Evolutionary conservation across 2,329 filamentous ascomycete species (phyloP).

Genomic region (Aspergillus ochraceus): DNA sequence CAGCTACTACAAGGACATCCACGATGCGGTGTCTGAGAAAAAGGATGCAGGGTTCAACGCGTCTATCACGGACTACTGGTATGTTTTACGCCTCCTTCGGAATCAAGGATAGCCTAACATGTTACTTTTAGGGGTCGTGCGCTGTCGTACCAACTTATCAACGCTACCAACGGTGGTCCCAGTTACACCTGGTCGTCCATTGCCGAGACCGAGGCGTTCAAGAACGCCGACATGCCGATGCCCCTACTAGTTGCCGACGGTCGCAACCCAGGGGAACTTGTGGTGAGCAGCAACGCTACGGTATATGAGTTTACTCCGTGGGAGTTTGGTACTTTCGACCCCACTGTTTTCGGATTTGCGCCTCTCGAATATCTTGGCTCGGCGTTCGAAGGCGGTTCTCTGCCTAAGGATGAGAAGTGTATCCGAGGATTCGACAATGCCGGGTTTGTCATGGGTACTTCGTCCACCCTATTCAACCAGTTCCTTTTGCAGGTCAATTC

Average conservation of each 20-base stretch:
- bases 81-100: conserved; percentile 9
- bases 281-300: conserved; percentile 69
- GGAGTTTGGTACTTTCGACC: conserved; percentile 74
- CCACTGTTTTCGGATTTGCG: conserved; percentile 67
- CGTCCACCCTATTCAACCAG: conserved; percentile 78
- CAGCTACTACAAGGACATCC: conserved; percentile 64
- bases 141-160: conserved; percentile 77
- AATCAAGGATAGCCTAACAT: neutral
- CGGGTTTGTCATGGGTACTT: conserved; percentile 81
- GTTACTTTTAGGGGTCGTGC: conserved; percentile 60
- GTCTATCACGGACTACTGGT: conserved; percentile 85
- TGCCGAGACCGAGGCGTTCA: conserved; percentile 59
- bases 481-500: conserved; percentile 66
- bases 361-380: conserved; percentile 70
- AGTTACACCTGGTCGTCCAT: conserved; percentile 80
- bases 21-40: conserved; percentile 61
- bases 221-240: conserved; percentile 63
- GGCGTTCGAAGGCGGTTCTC: conserved; percentile 63
- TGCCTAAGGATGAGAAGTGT: conserved; percentile 61
- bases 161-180: conserved; percentile 70
- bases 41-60: conserved; percentile 63
- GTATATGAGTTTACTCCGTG: conserved; percentile 75
- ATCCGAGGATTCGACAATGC: conserved; percentile 77
- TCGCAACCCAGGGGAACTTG: conserved; percentile 58
- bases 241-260: conserved; percentile 70